Base-by-base conservation (phyloP, 1,284 basidiomycete genomes). In the Sporisorium iseilematis-ciliati region DNA sequence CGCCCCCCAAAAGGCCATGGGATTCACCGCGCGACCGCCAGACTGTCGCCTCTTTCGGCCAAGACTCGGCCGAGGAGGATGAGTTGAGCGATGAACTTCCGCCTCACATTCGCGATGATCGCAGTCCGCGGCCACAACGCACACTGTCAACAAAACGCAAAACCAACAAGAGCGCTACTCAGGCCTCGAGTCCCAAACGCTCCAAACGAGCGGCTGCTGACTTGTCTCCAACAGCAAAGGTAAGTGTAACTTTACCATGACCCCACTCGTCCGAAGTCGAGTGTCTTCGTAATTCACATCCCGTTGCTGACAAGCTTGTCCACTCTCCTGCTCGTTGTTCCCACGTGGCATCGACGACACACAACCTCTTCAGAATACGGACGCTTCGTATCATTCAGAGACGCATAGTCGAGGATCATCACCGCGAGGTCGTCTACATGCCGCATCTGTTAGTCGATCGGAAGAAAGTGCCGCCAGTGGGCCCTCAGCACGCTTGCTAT, bases 1-100 rank as follows among this genome's bases (percentile, higher is more conserved):
- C 59, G 11, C 31, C 59, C 25, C 46, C 23, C 23, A 65, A 58
- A 23, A 61, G 56, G 45, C 56, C 62, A 33, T 54, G 68, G 58
- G 40, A 58, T 29, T 57, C 58, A 21, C 49, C 63, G 4, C 20
- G 33, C 7, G 23, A 18, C 23, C n/a, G n/a, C n/a, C 49, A 41
- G 4, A 21, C 49, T 33, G 7, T 14, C n/a, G 14, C 35, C 6
- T 31, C 29, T 12, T 7, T 31, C 29, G 48, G 33, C 21, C 49
- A 57, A 0, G 64, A 57, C 2, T 65, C 65, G 1, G 62, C 55
- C 2, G 72, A 75, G 25, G 72, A 75, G 21, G 66, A 75, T 29
- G 65, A 75, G 48, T 59, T 69, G 31, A 59, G 58, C 48, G 72
- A 75, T 25, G 65, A 65, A 12, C 1, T n/a, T 12, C 49, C 62